Base-by-base conservation (phyloP, 768 basidiomycete genomes). In the Suillus plorans region DNA sequence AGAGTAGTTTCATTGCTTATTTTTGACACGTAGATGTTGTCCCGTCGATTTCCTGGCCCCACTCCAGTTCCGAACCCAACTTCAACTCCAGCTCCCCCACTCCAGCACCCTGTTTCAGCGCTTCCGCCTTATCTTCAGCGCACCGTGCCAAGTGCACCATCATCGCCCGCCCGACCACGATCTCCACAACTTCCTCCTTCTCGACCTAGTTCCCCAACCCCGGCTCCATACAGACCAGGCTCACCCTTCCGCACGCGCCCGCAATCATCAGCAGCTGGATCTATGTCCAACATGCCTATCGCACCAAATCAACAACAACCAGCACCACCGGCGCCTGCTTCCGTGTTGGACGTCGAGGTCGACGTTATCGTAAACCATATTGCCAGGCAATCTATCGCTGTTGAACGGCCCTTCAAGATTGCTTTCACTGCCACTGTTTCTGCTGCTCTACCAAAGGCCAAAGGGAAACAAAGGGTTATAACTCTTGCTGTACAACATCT, bases 41-140 rank as follows among this genome's bases (percentile, higher is more conserved):
- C 94, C 22, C 86, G 95, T 58, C 83, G 89, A 50, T 88, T 96
- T 65, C 91, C 91, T 2, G 77, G 87, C 16, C 76, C 82, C 8
- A 71, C 78, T 36, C 69, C 70, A 9, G 65, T 64, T 59, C 47
- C 66, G 34, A 68, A 68, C 5, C 20, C 65, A 31, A 53, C 66
- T 8, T 67, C 70, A 20, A 60, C 72, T 20, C 66, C 68, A 60
- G 63, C 69, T 49, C 68, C 71, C 5, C 20, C 67, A 47, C 62
- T 71, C 12, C 74, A 77, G 13, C 84, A 84, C 58, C 85, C 87
- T 10, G 84, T 81, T 1, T 89, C 91, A n/a, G 91, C 93, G 2
- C 76, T 94, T 25, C 93, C 92, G 0, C 81, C 86, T 8, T 85
- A 94, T 74, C 80, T 94, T n/a, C 92, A 92, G 70, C 85, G 88